Percentiles rank a stretch among this genome's conserved stretches.
phyloP scores from a whole-genome alignment of 2,329 filamentous ascomycete genomes.

The Colletotrichum coccodes region DNA sequence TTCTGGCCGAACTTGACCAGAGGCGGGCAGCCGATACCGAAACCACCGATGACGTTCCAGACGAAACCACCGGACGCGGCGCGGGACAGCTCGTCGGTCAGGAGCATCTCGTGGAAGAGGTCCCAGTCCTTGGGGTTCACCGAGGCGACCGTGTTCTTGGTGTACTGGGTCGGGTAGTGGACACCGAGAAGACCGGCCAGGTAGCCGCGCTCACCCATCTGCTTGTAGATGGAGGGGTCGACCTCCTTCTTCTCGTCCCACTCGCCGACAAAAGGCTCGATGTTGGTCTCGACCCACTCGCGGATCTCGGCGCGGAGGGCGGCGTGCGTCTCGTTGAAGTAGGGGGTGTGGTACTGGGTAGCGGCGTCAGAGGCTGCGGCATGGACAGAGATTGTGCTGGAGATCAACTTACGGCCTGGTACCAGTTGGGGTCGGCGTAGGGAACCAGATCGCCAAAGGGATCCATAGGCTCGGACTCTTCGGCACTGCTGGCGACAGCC shows the following conservation, averaged over 20 bases:
- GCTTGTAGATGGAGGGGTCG: conserved; percentile 89
- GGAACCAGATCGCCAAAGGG: conserved; percentile 88
- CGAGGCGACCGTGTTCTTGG: conserved; percentile 75
- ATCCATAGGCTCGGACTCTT: conserved; percentile 80
- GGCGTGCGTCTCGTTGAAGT: conserved; percentile 94
- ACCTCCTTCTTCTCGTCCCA: conserved; percentile 97
- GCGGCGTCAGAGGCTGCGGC: background rate
- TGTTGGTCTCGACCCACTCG: conserved; percentile 88
- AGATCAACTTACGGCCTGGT: conserved; percentile 78
- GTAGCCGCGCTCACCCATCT: conserved; percentile 93
- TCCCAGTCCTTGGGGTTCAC: conserved; percentile 94
- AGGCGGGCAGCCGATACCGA: conserved; percentile 92
- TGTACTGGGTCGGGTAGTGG: conserved; percentile 82
- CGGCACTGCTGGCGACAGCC: conserved; percentile 49
- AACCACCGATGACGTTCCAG: conserved; percentile 97
- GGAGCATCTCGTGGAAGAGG: conserved; percentile 95
- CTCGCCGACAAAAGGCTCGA: conserved; percentile 92
- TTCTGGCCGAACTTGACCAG: conserved; percentile 92
- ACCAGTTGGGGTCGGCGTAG: conserved; percentile 94
- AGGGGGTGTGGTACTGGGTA: conserved; percentile 88
- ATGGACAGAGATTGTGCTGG: rapidly evolving
- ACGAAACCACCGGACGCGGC: conserved; percentile 91
- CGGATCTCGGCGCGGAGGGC: conserved; percentile 91
- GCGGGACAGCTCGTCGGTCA: conserved; percentile 94
- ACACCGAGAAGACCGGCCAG: conserved; percentile 91